Conservation (phyloP, 1,139 yeast genomes). For the Candida albicans region DNA sequence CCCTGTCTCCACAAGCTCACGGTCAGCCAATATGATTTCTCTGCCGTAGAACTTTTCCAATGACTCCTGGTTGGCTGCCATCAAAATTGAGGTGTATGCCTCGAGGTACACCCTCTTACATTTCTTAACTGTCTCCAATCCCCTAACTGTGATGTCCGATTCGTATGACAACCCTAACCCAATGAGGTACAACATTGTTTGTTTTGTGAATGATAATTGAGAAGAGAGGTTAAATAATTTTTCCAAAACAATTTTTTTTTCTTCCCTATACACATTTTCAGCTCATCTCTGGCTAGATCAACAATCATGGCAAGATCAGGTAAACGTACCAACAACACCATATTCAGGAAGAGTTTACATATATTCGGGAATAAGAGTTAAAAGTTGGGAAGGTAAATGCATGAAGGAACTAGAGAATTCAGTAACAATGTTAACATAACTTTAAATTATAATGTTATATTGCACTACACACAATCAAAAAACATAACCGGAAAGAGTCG, state of each 20-base stretch:
- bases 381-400: no score
- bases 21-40: conserved; percentile 82
- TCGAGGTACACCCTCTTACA: conserved; percentile 90
- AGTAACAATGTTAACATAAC: no score
- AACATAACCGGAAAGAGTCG: no score
- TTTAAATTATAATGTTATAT: no score
- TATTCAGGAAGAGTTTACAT: not conserved
- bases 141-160: conserved; percentile 91
- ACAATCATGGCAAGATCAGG: not conserved
- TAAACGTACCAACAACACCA: conserved; percentile 1
- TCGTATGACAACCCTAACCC: conserved; percentile 92
- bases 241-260: conserved; percentile 1
- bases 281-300: not conserved
- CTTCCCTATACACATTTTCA: not conserved
- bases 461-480: no score
- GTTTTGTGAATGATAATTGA: not conserved
- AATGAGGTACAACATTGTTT: conserved; percentile 52
- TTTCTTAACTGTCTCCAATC: conserved; percentile 76
- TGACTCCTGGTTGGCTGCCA: conserved; percentile 78
- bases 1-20: conserved; percentile 91
- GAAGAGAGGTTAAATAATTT: not conserved
- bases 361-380: no score
- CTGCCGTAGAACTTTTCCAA: conserved; percentile 83
- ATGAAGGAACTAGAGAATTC: no score
- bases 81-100: conserved; percentile 91